phyloP scores from a whole-genome alignment of 2,329 filamentous ascomycete species.

The Neofusicoccum parvum region DNA sequence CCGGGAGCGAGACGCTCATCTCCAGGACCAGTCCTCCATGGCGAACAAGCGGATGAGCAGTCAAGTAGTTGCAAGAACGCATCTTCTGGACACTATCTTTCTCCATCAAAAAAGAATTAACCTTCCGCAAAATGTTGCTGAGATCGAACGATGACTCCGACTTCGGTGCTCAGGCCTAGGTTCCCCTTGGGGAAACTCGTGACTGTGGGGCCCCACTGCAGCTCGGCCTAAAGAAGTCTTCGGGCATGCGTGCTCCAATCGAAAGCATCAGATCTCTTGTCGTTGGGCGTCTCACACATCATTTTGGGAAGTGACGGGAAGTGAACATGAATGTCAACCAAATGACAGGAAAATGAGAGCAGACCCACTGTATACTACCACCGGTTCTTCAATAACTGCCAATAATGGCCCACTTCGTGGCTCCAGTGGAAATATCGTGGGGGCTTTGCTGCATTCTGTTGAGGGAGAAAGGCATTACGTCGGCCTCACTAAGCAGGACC shows the following conservation, averaged over 20 bases:
- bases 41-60: background rate
- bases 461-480: slow-evolving; percentile 1
- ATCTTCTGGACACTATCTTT: background rate
- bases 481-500: slow-evolving; percentile 14
- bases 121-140: background rate
- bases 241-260: background rate
- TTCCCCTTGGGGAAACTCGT: background rate
- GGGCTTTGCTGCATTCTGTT: background rate
- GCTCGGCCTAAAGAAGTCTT: background rate
- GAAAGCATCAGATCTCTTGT: background rate
- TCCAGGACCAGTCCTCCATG: background rate
- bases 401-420: background rate
- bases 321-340: background rate
- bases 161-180: background rate
- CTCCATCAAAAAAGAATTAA: background rate
- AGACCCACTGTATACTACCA: background rate
- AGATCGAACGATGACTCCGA: background rate
- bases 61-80: background rate
- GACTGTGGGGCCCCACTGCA: background rate
- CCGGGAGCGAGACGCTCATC: background rate
- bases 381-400: background rate
- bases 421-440: background rate
- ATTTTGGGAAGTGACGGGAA: background rate
- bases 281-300: background rate
- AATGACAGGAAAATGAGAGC: background rate